Evolutionary conservation across 495 filamentous ascomycete genomes (phyloP).

Genomic region (Neurospora sp.): DNA sequence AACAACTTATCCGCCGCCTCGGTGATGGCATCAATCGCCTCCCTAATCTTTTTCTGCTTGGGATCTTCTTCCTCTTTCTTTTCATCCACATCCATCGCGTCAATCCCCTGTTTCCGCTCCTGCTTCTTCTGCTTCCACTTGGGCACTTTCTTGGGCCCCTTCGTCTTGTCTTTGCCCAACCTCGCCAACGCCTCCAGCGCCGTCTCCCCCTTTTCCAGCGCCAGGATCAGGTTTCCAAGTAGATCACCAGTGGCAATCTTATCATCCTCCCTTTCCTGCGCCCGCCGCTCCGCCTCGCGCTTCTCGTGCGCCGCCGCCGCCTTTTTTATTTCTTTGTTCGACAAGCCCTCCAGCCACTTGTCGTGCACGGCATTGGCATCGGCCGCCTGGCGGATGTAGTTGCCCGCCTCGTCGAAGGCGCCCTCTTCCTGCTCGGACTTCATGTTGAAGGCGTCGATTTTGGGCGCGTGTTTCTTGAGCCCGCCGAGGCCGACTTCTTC

Average conservation of each 20-base stretch:
- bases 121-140: constrained; percentile 52
- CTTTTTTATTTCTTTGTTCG: constrained; percentile 83
- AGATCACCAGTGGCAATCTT: constrained; percentile 63
- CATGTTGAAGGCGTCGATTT: constrained; percentile 96
- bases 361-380: constrained; percentile 91
- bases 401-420: constrained; percentile 78
- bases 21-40: constrained; percentile 72
- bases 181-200: constrained; percentile 79
- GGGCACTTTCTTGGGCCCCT: constrained; percentile 49
- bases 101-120: constrained; percentile 28
- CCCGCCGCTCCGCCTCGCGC: constrained; percentile 63
- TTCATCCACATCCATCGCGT: constrained; percentile 55
- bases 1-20: constrained; percentile 81
- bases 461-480: constrained; percentile 90
- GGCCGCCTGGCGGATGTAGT: constrained; percentile 78
- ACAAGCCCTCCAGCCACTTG: constrained; percentile 82
- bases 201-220: constrained; percentile 76
- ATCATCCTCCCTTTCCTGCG: constrained; percentile 63
- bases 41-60: constrained; percentile 55
- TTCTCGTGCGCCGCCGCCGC: constrained; percentile 83
- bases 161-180: constrained; percentile 58
- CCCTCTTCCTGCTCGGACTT: constrained; percentile 84
- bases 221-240: constrained; percentile 57
- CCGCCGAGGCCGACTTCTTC: constrained; percentile 82
- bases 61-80: constrained; percentile 51